Evolutionary conservation across 768 basidiomycete genomes (phyloP), one percentile per base, ranked within the genome.

Genomic region (Mycena crocata): DNA sequence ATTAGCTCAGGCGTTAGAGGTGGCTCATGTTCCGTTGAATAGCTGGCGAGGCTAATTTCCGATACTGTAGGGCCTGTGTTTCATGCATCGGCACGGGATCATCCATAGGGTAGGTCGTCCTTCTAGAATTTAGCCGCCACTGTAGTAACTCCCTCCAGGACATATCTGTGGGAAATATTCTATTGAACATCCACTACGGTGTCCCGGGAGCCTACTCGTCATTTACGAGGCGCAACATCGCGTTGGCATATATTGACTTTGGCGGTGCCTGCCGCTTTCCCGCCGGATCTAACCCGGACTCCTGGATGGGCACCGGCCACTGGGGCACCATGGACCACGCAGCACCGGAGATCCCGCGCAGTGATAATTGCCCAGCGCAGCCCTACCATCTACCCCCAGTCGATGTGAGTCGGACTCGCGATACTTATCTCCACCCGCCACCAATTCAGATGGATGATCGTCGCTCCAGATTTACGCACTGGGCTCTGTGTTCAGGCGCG

Each of bases 41-140:
- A 37, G 55, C 17, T 31, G 31, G 39, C 26, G 32, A 50, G 14
- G 26, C 31, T 56, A 56, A 61, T 52, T 45, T 23, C 57, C 50
- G 57, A 54, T 48, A 2, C 15, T 44, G 10, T 54, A 69, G 68
- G 64, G 68, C 28, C 56, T 69, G 14, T 48, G 57, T 13, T 69
- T 69, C 45, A 62, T 69, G 64, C 64, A 69, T 50, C 59, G 60
- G 23, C 64, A 69, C 56, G 64, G 68, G 28, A 56, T 69, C 57
- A 42, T 66, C 19, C 68, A 69, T 37, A 57, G 68, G 49, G 68
- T 69, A 44, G 45, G 63, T 48, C 34, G 9, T 57, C 30, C 26
- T 55, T 35, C 30, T 37, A 23, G 21, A 30, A 30, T 1, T 32
- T 30, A n/a, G 26, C n/a, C 40, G n/a, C 35, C 44, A 23, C 57